These are phyloP conservation scores for Athelia sp. DNA, from an alignment of 1,284 basidiomycete species.

Conservation along the genomic window DNA sequence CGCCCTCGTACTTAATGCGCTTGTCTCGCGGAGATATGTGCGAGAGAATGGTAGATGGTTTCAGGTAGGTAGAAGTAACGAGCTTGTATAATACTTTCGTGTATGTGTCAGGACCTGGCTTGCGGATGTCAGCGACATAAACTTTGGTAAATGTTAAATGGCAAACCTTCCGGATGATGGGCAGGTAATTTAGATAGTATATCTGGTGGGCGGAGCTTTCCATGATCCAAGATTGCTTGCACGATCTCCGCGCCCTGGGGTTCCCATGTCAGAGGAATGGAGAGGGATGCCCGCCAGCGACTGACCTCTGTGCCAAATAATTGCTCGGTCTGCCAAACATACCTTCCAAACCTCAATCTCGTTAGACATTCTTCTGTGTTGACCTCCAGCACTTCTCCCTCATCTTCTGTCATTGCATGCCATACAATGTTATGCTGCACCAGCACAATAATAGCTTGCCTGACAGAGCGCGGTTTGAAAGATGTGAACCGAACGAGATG, in stretches of 20 bases:
- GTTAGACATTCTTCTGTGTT: slow-evolving; percentile 78
- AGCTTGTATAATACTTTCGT: slow-evolving; percentile 59
- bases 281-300: slow-evolving; percentile 10
- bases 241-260: slow-evolving; percentile 75
- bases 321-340: slow-evolving; percentile 69
- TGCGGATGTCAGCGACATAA: background rate
- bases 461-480: slow-evolving; percentile 64
- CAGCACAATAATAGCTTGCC: slow-evolving; percentile 76
- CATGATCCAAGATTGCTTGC: slow-evolving; percentile 75
- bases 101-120: slow-evolving; percentile 45
- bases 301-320: slow-evolving; percentile 68
- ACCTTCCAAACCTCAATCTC: slow-evolving; percentile 75
- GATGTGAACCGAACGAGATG: slow-evolving; percentile 66
- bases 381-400: slow-evolving; percentile 73
- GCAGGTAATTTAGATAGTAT: slow-evolving; percentile 53
- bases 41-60: slow-evolving; percentile 66
- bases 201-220: slow-evolving; percentile 78
- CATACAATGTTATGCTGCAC: slow-evolving; percentile 92
- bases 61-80: slow-evolving; percentile 61
- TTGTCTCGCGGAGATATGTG: slow-evolving; percentile 75
- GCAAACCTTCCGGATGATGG: slow-evolving; percentile 58
- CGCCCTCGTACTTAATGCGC: slow-evolving; percentile 65
- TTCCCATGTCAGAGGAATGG: background rate
- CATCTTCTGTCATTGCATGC: slow-evolving; percentile 73
- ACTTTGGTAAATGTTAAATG: background rate